These are phyloP conservation scores for Lophium mytilinum DNA, from an alignment of 495 filamentous ascomycete genomes.

Conservation along the genomic window DNA sequence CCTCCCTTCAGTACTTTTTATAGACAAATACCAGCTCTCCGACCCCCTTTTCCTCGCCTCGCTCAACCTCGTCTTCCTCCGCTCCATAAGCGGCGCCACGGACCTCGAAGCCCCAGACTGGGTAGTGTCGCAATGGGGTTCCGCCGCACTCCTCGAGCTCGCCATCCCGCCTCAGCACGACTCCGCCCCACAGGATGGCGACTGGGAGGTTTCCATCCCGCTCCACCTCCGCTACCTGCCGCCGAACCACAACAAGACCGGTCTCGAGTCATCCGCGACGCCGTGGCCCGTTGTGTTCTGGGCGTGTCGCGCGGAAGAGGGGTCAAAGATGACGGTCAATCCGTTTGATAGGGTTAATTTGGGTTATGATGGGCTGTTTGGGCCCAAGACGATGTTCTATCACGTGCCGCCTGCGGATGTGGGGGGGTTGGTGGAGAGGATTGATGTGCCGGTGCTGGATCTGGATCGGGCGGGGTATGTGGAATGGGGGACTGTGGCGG, in stretches of 20 bases:
- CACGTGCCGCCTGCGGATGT: constrained; percentile 56
- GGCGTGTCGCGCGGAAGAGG: constrained; percentile 71
- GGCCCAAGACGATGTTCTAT: constrained; percentile 73
- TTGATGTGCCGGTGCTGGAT: constrained; percentile 73
- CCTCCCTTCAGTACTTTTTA: constrained; percentile 75
- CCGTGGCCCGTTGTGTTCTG: constrained; percentile 84
- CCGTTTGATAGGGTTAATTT: constrained; percentile 80
- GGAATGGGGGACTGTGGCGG: constrained; percentile 60
- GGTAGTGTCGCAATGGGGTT: constrained; percentile 70
- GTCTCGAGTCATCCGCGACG: constrained; percentile 41
- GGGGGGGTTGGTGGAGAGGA: constrained; percentile 45
- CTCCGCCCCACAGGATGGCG: not conserved
- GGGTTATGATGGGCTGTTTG: constrained; percentile 83
- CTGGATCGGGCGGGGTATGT: constrained; percentile 50
- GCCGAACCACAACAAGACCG: constrained; percentile 45
- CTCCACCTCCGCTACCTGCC: constrained; percentile 81
- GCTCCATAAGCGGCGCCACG: constrained; percentile 64
- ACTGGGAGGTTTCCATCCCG: constrained; percentile 71
- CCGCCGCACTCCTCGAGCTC: constrained; percentile 68
- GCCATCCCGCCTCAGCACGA: constrained; percentile 34
- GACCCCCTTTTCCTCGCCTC: constrained; percentile 65
- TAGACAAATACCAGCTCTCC: constrained; percentile 76
- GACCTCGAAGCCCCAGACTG: constrained; percentile 93
- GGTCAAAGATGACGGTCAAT: constrained; percentile 62
- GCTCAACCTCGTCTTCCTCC: constrained; percentile 63